Percentiles rank a stretch among this genome's conserved stretches.
Evolutionary conservation across 2,329 filamentous ascomycete species (phyloP).

Genomic region (Exophiala bonariae): DNA sequence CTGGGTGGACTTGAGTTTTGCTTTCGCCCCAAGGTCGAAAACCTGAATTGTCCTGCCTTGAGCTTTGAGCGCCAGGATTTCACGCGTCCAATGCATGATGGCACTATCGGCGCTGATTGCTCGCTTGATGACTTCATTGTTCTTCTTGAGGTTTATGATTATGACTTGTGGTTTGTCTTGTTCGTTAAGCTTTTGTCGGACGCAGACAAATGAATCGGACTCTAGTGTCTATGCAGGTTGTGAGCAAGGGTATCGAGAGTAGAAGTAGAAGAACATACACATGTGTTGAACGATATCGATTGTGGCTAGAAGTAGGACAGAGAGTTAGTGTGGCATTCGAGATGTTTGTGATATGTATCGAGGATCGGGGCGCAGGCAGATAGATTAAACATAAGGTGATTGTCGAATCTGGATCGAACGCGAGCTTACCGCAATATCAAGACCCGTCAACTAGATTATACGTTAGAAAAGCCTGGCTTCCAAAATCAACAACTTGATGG

Average conservation of each 20-base stretch:
- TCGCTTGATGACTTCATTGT: conserved; percentile 89
- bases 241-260: conserved; percentile 18
- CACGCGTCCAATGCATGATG: conserved; percentile 97
- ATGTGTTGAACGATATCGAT: conserved; percentile 84
- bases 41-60: conserved; percentile 94
- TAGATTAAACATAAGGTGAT: conserved; percentile 13
- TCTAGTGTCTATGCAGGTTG: conserved; percentile 80
- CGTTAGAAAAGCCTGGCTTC: conserved; percentile 37
- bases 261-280: conserved; percentile 57
- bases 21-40: conserved; percentile 89
- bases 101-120: conserved; percentile 99
- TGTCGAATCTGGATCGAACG: conserved; percentile 9
- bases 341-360: conserved; percentile 15
- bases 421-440: conserved; percentile 54
- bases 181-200: conserved; percentile 89
- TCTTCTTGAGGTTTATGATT: conserved; percentile 96
- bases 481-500: conserved; percentile 1
- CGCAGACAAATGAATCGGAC: conserved; percentile 94
- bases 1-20: conserved; percentile 92
- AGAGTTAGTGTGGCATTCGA: conserved; percentile 25
- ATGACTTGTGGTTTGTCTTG: conserved; percentile 87
- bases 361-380: conserved; percentile 24
- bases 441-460: conserved; percentile 49
- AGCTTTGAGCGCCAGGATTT: conserved; percentile 95
- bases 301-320: conserved; percentile 51